Evolutionary conservation across 2,329 filamentous ascomycete genomes (phyloP).

Genomic region (Curvularia sp.): DNA sequence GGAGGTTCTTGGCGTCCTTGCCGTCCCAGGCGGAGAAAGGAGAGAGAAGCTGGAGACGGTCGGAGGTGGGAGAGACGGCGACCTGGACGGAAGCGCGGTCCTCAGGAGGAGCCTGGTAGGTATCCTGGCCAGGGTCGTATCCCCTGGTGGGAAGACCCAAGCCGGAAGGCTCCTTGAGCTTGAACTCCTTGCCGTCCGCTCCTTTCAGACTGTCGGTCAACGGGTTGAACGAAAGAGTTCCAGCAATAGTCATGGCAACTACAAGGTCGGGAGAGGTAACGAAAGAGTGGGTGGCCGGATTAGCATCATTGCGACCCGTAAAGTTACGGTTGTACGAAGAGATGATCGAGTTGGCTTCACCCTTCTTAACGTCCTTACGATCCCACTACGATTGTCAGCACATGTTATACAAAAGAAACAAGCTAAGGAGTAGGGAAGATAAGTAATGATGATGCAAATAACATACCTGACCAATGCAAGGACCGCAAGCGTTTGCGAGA

Average conservation of each 20-base stretch:
- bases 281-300: constrained; percentile 93
- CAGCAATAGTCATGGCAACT: constrained; percentile 83
- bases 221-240: constrained; percentile 91
- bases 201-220: constrained; percentile 90
- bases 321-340: constrained; percentile 99
- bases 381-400: constrained; percentile 73
- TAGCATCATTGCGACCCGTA: constrained; percentile 95
- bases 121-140: constrained; percentile 90
- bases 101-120: constrained; percentile 91
- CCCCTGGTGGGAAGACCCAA: constrained; percentile 79
- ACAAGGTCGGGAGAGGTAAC: constrained; percentile 91
- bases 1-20: constrained; percentile 71
- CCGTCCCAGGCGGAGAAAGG: constrained; percentile 91
- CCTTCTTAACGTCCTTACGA: constrained; percentile 91
- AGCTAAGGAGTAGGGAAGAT: background rate
- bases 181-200: constrained; percentile 96
- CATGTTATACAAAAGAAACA: background rate
- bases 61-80: constrained; percentile 84
- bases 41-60: constrained; percentile 90
- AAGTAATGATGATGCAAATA: background rate
- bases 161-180: constrained; percentile 79
- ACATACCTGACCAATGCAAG: constrained; percentile 61
- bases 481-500: constrained; percentile 88
- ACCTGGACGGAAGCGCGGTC: constrained; percentile 78
- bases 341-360: constrained; percentile 93